Percentiles rank a stretch among this genome's conserved stretches.
These are phyloP conservation scores for Cryptomeria japonica DNA, from an alignment of 75 land plant species.

Conservation along the genomic window DNA sequence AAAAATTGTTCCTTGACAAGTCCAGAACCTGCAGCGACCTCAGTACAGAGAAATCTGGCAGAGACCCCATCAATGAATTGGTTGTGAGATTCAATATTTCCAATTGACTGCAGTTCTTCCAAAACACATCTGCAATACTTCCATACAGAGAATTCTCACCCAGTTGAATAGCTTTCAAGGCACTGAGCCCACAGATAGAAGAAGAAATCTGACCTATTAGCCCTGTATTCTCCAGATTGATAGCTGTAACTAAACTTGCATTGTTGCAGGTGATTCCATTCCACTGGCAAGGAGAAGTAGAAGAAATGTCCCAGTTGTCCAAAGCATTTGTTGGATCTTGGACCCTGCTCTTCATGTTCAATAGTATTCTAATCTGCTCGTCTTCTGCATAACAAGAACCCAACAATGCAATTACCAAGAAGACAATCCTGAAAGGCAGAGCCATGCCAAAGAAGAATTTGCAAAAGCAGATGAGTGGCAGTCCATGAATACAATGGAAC, in stretches of 20 bases:
- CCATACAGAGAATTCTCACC: conserved; percentile 51
- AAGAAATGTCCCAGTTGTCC: conserved; percentile 2
- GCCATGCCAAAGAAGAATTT: background rate
- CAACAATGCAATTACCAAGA: background rate
- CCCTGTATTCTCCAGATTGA: conserved; percentile 34
- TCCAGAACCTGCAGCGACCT: conserved; percentile 31
- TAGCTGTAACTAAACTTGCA: conserved; percentile 28
- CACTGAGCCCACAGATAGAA: background rate
- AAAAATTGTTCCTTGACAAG: conserved; percentile 41
- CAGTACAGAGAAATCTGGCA: conserved; percentile 41
- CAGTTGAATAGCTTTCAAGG: conserved; percentile 3
- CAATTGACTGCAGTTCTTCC: conserved; percentile 37
- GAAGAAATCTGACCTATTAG: conserved; percentile 29
- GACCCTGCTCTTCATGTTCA: background rate
- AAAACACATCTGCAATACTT: conserved; percentile 17
- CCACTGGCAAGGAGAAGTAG: conserved; percentile 47
- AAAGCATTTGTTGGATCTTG: background rate
- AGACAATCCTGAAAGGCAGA: background rate
- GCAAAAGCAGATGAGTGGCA: background rate
- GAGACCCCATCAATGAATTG: conserved; percentile 35
- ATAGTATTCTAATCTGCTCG: background rate
- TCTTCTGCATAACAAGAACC: background rate
- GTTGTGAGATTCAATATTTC: conserved; percentile 33
- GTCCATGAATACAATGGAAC: background rate
- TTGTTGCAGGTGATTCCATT: conserved; percentile 54